These are phyloP conservation scores for Lolium rigidum DNA, from an alignment of 176 grass and related monocot genomes.

Conservation along the genomic window DNA sequence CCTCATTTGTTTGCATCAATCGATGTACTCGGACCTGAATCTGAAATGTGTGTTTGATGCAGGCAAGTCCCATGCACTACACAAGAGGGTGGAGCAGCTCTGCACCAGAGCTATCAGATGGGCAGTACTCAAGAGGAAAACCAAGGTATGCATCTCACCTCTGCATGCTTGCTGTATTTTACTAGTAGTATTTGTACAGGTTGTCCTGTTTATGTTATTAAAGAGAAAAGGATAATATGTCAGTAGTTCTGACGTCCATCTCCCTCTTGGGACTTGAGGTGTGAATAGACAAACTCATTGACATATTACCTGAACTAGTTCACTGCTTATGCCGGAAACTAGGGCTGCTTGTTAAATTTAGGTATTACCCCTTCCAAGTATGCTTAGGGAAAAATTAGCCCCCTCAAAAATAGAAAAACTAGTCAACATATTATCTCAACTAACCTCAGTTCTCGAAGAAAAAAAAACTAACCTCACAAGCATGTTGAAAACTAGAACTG, in stretches of 20 bases:
- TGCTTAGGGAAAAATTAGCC: background rate
- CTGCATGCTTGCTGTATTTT: background rate
- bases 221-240: background rate
- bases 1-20: background rate
- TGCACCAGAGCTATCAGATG: slow-evolving; percentile 96
- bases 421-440: background rate
- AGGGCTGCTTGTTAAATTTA: background rate
- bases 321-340: slow-evolving; percentile 10
- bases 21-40: slow-evolving; percentile 4
- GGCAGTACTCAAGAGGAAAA: slow-evolving; percentile 96
- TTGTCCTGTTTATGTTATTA: background rate
- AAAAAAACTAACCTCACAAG: background rate
- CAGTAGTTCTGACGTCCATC: background rate
- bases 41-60: slow-evolving; percentile 16
- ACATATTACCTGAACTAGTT: slow-evolving; percentile 14
- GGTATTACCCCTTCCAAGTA: background rate
- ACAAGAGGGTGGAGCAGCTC: slow-evolving; percentile 98
- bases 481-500: slow-evolving; percentile 14
- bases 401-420: background rate
- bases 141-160: slow-evolving; percentile 55
- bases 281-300: background rate
- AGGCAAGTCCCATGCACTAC: slow-evolving; percentile 98
- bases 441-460: background rate
- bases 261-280: slow-evolving; percentile 6
- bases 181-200: background rate